Conservation (phyloP, 2,329 filamentous ascomycete species). For the Exophiala bonariae region DNA sequence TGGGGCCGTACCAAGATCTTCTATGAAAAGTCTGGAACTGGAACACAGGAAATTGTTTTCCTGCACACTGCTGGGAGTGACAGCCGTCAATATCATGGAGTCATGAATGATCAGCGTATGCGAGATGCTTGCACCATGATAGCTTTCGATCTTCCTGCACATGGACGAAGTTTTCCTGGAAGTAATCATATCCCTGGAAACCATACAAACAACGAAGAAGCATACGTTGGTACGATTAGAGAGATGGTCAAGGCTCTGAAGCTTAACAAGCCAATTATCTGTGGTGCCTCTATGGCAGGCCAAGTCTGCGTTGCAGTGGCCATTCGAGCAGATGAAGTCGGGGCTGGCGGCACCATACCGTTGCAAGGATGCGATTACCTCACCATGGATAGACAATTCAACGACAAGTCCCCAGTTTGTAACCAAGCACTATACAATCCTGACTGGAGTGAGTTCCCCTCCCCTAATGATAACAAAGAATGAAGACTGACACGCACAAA, state of each 20-base stretch:
- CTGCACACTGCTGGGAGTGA: constrained; percentile 50
- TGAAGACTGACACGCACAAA: not conserved
- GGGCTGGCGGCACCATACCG: constrained; percentile 47
- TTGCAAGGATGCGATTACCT: constrained; percentile 39
- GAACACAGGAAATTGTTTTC: constrained; percentile 48
- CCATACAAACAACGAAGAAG: constrained; percentile 51
- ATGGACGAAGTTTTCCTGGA: constrained; percentile 50
- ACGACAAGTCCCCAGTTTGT: constrained; percentile 48
- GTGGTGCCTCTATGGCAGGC: constrained; percentile 52
- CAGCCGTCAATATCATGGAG: constrained; percentile 51
- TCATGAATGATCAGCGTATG: constrained; percentile 51
- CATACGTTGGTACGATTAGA: constrained; percentile 47
- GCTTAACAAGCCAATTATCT: constrained; percentile 49
- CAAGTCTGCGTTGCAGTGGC: constrained; percentile 51
- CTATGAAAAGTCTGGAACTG: constrained; percentile 49
- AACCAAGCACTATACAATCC: constrained; percentile 51
- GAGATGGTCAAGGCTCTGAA: constrained; percentile 46
- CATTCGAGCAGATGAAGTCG: constrained; percentile 47
- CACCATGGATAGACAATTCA: constrained; percentile 39
- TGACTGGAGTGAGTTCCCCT: constrained; percentile 38
- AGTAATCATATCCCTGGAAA: constrained; percentile 42
- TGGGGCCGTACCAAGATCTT: constrained; percentile 53
- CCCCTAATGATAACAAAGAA: no score
- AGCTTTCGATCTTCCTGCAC: constrained; percentile 52
- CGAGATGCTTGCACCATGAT: constrained; percentile 50